phyloP scores from a whole-genome alignment of 805 yeast genomes.

The Barnettozyma sucrosica region DNA sequence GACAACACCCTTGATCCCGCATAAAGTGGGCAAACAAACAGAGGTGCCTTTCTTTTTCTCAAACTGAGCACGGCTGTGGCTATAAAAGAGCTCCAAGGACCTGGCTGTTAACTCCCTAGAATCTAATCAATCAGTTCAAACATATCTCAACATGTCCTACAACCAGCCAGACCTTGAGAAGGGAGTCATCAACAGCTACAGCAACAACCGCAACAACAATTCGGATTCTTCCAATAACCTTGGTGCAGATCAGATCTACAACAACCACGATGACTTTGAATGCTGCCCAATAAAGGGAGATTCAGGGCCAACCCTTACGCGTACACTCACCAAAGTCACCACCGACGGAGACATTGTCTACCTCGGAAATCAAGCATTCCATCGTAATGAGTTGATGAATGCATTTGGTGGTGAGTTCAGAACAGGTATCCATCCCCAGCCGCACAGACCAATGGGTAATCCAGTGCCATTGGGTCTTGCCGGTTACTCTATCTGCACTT shows the following conservation, averaged over 20 bases:
- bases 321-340: conserved; percentile 2
- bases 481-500: conserved; percentile 41
- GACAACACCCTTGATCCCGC: not conserved
- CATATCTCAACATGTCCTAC: not conserved
- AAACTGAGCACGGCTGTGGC: not conserved
- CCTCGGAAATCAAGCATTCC: conserved; percentile 20
- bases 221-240: not conserved
- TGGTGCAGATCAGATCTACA: not conserved
- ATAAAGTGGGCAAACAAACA: not conserved
- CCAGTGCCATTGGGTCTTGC: conserved; percentile 52
- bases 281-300: not conserved
- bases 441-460: conserved; percentile 22
- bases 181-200: not conserved
- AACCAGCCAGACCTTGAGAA: conserved; percentile 1
- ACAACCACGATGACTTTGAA: not conserved
- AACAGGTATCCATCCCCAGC: conserved; percentile 6
- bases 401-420: conserved; percentile 10
- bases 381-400: conserved; percentile 6
- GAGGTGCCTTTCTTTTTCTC: not conserved
- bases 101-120: too few species aligned
- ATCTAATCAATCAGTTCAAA: too few species aligned
- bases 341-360: conserved; percentile 34
- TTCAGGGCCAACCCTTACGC: not conserved
- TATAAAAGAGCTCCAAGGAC: not conserved
- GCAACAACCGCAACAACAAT: not conserved